Evolutionary conservation across 2,329 filamentous ascomycete species (phyloP), one percentile per base, ranked within the genome.

Genomic region (Neoscytalidium dimidiatum): DNA sequence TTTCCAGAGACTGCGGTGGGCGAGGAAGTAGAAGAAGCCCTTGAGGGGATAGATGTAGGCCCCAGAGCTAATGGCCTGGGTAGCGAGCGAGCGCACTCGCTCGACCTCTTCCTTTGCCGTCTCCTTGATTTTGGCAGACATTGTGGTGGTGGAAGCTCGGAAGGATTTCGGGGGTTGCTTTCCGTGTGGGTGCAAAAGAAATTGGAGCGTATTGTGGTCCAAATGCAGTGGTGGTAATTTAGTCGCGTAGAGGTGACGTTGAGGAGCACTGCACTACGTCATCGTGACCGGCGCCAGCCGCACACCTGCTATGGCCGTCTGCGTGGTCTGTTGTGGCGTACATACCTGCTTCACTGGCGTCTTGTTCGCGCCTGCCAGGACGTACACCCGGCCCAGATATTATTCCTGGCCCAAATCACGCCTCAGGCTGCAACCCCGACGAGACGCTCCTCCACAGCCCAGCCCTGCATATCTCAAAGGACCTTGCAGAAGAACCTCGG

Each of bases 41-140:
- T 88, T 64, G 78, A 97, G 84, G 28, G 94, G 94, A 78, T 97
- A 97, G 68, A 96, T 78, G 74, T 95, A 97, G 26, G 93, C 87
- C 57, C 88, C 87, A 68, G 92, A 96, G 71, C 84, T 87, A 60
- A 88, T 86, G 33, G 92, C 91, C 72, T 92, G 87, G 44, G 84
- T 79, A 46, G 92, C 83, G 41, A 93, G 81, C 17, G 78, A 78
- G 69, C 82, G 87, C 64, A 91, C 85, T 68, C 88, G 87, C 67
- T 86, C 83, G 64, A 89, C 88, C 73, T 97, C 94, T 69, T 94
- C 88, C 68, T 86, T 74, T 19, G 84, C 84, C 26, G 85, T 83
- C 61, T 84, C 79, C 74, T 84, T 86, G 72, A 89, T 77, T 73
- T 79, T 83, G 65, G 86, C 82, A 3, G 77, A 74, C 70, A 80